These are phyloP conservation scores for Prunus yedoensis DNA, from an alignment of 331 rosid species.

Conservation along the genomic window DNA sequence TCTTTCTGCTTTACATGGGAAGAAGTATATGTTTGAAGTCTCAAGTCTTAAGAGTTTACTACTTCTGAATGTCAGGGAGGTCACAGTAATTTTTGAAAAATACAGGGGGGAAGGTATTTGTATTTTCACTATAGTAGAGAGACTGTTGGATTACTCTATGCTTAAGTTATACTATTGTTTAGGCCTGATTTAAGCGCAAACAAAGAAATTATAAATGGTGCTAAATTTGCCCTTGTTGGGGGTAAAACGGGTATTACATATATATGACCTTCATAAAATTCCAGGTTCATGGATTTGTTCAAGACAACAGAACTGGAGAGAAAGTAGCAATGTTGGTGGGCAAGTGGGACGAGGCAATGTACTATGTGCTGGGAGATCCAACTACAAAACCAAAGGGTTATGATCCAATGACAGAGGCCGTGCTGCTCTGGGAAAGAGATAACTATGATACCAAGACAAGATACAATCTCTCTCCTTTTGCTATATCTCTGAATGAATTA, in stretches of 20 bases:
- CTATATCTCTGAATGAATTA: constrained; percentile 87
- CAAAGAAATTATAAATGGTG: no score
- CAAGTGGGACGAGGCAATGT: constrained; percentile 99
- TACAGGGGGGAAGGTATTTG: not conserved
- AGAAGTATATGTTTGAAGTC: no score
- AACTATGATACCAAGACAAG: constrained; percentile 64
- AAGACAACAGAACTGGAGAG: constrained; percentile 96
- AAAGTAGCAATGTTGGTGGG: constrained; percentile 95
- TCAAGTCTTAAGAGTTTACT: no score
- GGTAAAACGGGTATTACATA: not conserved
- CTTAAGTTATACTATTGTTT: not conserved
- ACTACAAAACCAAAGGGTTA: constrained; percentile 90
- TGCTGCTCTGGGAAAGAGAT: constrained; percentile 90
- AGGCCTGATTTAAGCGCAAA: no score
- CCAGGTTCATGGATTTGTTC: constrained; percentile 98
- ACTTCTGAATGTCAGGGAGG: not conserved
- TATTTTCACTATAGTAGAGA: not conserved
- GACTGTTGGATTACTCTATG: not conserved
- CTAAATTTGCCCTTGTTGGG: not conserved
- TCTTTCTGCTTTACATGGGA: not conserved
- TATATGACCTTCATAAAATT: constrained; percentile 18
- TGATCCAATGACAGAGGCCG: constrained; percentile 99
- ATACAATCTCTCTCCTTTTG: constrained; percentile 94
- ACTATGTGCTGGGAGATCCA: constrained; percentile 95
- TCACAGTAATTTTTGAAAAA: not conserved